Evolutionary conservation across 1,284 basidiomycete species (phyloP).

Genomic region (Leucocoprinus gongylophorus): DNA sequence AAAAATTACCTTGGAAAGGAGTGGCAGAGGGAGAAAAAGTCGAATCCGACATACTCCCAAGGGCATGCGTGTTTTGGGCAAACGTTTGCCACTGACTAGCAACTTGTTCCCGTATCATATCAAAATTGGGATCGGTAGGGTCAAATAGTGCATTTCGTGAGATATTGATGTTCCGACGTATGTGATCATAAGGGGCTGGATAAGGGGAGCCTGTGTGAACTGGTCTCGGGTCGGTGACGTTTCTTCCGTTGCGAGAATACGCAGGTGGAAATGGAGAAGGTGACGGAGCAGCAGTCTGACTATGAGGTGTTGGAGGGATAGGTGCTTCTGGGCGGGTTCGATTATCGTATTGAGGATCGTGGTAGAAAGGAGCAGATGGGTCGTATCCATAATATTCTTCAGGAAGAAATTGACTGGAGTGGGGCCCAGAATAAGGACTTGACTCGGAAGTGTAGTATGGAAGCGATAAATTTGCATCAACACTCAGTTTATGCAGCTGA

Average conservation of each 20-base stretch:
- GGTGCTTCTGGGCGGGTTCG: constrained; percentile 57
- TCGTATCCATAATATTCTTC: constrained; percentile 47
- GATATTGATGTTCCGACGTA: constrained; percentile 42
- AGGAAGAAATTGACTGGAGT: constrained; percentile 28
- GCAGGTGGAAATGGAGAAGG: constrained; percentile 53
- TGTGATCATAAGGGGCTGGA: constrained; percentile 67
- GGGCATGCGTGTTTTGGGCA: constrained; percentile 51
- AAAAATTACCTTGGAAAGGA: constrained; percentile 57
- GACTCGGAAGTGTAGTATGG: constrained; percentile 7
- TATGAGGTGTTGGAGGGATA: constrained; percentile 68
- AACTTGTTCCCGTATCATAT: constrained; percentile 55
- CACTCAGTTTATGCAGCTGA: constrained; percentile 2
- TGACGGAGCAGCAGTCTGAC: constrained; percentile 61
- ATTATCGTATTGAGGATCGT: constrained; percentile 3
- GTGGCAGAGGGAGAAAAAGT: constrained; percentile 66
- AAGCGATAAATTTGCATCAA: constrained; percentile 6
- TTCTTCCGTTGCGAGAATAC: constrained; percentile 28
- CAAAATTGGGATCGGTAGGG: constrained; percentile 42
- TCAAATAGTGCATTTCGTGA: constrained; percentile 33
- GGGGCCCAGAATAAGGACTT: constrained; percentile 3
- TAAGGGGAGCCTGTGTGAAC: constrained; percentile 61
- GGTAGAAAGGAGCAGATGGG: constrained; percentile 22
- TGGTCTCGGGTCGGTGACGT: constrained; percentile 40
- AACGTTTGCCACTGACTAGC: constrained; percentile 69
- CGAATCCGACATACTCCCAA: constrained; percentile 55